These are phyloP conservation scores for Cladosporium halotolerans DNA, from an alignment of 2,329 filamentous ascomycete genomes.

Conservation along the genomic window DNA sequence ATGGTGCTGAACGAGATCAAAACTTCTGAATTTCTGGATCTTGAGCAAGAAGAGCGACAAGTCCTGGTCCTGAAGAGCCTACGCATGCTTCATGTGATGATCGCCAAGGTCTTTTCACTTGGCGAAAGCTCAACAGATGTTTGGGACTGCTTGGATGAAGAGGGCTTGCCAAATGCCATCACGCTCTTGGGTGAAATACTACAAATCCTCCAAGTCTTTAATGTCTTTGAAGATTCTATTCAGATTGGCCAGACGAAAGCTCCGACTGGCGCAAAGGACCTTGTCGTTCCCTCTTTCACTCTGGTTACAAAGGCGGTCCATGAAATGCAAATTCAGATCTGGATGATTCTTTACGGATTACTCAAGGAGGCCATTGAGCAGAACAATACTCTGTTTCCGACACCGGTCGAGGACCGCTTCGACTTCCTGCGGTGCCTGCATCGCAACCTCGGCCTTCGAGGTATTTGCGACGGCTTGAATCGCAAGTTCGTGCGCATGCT, in stretches of 20 bases:
- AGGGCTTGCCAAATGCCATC: constrained; percentile 68
- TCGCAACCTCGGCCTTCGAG: constrained; percentile 73
- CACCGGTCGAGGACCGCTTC: constrained; percentile 65
- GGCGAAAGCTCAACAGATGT: constrained; percentile 59
- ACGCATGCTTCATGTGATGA: constrained; percentile 70
- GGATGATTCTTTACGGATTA: constrained; percentile 80
- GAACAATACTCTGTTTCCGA: constrained; percentile 57
- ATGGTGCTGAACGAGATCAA: constrained; percentile 63
- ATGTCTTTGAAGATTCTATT: constrained; percentile 80
- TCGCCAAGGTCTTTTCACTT: constrained; percentile 64
- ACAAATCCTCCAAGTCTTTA: constrained; percentile 70
- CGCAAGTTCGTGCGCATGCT: constrained; percentile 86
- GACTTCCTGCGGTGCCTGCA: constrained; percentile 78
- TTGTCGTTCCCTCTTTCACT: constrained; percentile 21
- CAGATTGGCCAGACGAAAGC: constrained; percentile 64
- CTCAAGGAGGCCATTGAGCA: constrained; percentile 69
- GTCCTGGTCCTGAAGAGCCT: constrained; percentile 68
- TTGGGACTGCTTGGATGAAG: constrained; percentile 78
- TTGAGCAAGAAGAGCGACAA: constrained; percentile 58
- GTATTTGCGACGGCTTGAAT: constrained; percentile 76
- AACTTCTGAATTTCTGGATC: constrained; percentile 49
- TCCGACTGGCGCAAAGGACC: constrained; percentile 50
- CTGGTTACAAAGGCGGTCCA: constrained; percentile 49
- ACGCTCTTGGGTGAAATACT: constrained; percentile 64
- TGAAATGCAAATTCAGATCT: constrained; percentile 80